Percentiles rank a stretch among this genome's conserved stretches.
phyloP scores from a whole-genome alignment of 306 rosid genomes.

The Mucuna pruriens region DNA sequence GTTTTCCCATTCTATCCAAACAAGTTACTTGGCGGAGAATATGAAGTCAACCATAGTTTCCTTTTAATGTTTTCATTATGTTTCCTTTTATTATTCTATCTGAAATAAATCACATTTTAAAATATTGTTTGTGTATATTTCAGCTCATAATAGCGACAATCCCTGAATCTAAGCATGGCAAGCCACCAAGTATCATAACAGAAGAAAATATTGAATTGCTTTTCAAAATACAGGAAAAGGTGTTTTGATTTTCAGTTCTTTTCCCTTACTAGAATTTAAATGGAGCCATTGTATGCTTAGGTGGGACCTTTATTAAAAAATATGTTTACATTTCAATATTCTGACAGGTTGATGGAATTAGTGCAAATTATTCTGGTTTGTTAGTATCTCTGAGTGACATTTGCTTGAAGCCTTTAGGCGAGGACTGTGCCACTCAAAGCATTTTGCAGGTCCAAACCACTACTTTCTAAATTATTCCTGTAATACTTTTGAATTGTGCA shows the following conservation, averaged over 20 bases:
- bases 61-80: background rate
- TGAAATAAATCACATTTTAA: conserved; percentile 27
- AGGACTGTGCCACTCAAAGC: conserved; percentile 97
- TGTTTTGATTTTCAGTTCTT: conserved; percentile 44
- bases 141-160: conserved; percentile 85
- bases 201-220: conserved; percentile 89
- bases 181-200: conserved; percentile 75
- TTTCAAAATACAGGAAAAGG: conserved; percentile 89
- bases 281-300: conserved; percentile 8
- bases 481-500: conserved; percentile 9
- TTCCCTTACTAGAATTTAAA: conserved; percentile 28
- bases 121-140: conserved; percentile 38
- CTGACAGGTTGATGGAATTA: conserved; percentile 73
- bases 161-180: conserved; percentile 63
- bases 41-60: conserved; percentile 10
- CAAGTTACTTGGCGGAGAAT: background rate
- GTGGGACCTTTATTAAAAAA: conserved; percentile 31
- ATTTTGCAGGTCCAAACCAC: conserved; percentile 78
- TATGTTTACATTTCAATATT: conserved; percentile 31
- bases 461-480: conserved; percentile 22
- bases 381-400: conserved; percentile 76
- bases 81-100: conserved; percentile 17
- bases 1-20: background rate
- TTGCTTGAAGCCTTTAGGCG: conserved; percentile 92
- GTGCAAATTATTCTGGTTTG: conserved; percentile 78